phyloP scores from a whole-genome alignment of 78 protist genomes.

The Speleostelium caveatum region DNA sequence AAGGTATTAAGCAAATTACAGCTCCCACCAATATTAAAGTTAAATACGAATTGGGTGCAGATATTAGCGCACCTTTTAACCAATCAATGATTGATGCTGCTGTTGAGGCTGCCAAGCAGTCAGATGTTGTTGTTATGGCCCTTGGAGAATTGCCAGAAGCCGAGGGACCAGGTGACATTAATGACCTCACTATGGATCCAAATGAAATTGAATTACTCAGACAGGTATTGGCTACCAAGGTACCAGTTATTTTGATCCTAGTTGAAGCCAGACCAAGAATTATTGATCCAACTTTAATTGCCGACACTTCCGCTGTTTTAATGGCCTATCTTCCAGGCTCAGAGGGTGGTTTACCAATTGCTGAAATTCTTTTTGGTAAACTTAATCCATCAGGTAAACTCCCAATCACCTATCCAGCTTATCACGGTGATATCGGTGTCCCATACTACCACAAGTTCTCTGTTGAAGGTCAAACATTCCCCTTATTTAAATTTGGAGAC shows the following conservation, averaged over 20 bases:
- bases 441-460: constrained; percentile 50
- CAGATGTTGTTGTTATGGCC: constrained; percentile 50
- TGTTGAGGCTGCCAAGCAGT: neutral
- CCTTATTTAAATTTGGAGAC: constrained; percentile 82
- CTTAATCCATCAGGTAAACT: constrained; percentile 86
- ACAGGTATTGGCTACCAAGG: constrained; percentile 1
- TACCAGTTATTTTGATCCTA: constrained; percentile 68
- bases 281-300: constrained; percentile 26
- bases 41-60: constrained; percentile 18
- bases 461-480: constrained; percentile 18
- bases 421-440: constrained; percentile 42
- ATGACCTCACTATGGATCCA: constrained; percentile 57
- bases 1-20: constrained; percentile 23
- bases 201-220: constrained; percentile 12
- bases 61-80: constrained; percentile 19
- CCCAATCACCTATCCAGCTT: constrained; percentile 84
- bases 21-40: constrained; percentile 5
- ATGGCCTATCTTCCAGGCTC: constrained; percentile 82
- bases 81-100: constrained; percentile 13
- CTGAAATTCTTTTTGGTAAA: constrained; percentile 82
- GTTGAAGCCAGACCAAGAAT: constrained; percentile 82
- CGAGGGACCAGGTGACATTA: constrained; percentile 79
- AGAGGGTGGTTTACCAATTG: constrained; percentile 83
- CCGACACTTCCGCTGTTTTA: constrained; percentile 51
- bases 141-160: constrained; percentile 82